phyloP scores from a whole-genome alignment of 169 alveolate species.

The Fabrea salina region DNA sequence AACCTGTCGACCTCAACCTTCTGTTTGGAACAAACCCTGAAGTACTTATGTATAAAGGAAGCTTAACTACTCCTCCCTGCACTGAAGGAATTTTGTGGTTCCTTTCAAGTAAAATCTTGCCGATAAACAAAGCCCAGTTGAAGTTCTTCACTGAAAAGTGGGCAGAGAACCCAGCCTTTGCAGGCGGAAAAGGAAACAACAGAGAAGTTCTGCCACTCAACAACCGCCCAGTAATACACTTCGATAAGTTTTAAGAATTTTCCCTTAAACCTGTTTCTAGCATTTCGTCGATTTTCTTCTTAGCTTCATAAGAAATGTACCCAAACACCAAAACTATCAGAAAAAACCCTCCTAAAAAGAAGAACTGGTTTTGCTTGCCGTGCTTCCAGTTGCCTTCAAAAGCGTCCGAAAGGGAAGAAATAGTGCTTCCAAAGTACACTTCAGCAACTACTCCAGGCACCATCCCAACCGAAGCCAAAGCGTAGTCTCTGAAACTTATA shows the following conservation, averaged over 20 bases:
- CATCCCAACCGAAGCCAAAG: constrained; percentile 47
- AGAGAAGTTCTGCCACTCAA: constrained; percentile 32
- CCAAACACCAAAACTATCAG: no score
- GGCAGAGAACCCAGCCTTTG: constrained; percentile 37
- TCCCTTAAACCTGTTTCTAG: no score
- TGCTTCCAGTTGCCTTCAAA: no score
- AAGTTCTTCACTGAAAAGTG: constrained; percentile 30
- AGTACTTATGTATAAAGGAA: constrained; percentile 42
- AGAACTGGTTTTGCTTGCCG: no score
- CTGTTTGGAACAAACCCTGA: background rate
- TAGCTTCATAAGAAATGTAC: no score
- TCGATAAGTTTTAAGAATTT: background rate
- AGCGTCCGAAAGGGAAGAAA: no score
- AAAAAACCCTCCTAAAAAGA: no score
- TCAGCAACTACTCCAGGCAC: constrained; percentile 45
- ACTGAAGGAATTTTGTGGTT: constrained; percentile 48
- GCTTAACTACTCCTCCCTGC: constrained; percentile 54
- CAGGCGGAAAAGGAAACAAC: constrained; percentile 49
- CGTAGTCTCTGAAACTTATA: constrained; percentile 29
- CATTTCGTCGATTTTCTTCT: no score
- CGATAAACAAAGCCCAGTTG: constrained; percentile 20
- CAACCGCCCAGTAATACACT: constrained; percentile 19
- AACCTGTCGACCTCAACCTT: background rate
- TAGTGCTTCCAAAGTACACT: constrained; percentile 47
- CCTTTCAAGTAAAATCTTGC: background rate